Evolutionary conservation across 495 filamentous ascomycete genomes (phyloP).

Genomic region (Cenococcum geophilum): DNA sequence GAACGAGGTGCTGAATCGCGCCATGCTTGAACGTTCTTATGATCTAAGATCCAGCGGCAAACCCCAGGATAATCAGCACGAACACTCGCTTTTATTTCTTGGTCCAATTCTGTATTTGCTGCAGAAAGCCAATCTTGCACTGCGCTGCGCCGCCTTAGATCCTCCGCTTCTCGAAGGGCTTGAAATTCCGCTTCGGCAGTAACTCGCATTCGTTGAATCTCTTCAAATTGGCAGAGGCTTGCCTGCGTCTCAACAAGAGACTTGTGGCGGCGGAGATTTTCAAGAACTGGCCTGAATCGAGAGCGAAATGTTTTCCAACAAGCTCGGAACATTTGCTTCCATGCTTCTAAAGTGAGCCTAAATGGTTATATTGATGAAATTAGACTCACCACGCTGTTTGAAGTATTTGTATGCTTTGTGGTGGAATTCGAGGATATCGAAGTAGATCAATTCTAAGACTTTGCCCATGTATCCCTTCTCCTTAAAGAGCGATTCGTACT

Average conservation of each 20-base stretch:
- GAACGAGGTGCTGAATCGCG: background rate
- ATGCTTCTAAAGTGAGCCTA: slow-evolving; percentile 25
- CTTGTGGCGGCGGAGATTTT: slow-evolving; percentile 39
- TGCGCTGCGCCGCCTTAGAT: background rate
- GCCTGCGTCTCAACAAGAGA: slow-evolving; percentile 38
- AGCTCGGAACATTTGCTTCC: slow-evolving; percentile 35
- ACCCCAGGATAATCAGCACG: background rate
- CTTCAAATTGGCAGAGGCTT: slow-evolving; percentile 3
- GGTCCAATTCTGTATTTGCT: slow-evolving; percentile 2
- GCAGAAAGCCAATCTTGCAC: slow-evolving; percentile 7
- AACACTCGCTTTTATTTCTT: background rate
- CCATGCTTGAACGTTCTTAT: slow-evolving; percentile 14
- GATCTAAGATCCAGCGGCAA: slow-evolving; percentile 15
- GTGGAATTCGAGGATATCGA: slow-evolving; percentile 14
- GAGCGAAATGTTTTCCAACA: slow-evolving; percentile 42
- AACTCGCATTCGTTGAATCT: slow-evolving; percentile 14
- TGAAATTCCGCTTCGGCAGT: slow-evolving; percentile 38
- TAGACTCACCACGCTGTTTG: background rate
- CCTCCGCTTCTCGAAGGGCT: slow-evolving; percentile 12
- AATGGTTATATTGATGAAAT: background rate
- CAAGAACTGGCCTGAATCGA: slow-evolving; percentile 35
- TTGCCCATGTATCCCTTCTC: background rate
- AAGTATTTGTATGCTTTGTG: background rate
- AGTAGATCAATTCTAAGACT: slow-evolving; percentile 5
- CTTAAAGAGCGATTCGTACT: slow-evolving; percentile 12